Evolutionary conservation across 768 basidiomycete genomes (phyloP), one percentile per base, ranked within the genome.

Genomic region (Xanthoconium purpureum): DNA sequence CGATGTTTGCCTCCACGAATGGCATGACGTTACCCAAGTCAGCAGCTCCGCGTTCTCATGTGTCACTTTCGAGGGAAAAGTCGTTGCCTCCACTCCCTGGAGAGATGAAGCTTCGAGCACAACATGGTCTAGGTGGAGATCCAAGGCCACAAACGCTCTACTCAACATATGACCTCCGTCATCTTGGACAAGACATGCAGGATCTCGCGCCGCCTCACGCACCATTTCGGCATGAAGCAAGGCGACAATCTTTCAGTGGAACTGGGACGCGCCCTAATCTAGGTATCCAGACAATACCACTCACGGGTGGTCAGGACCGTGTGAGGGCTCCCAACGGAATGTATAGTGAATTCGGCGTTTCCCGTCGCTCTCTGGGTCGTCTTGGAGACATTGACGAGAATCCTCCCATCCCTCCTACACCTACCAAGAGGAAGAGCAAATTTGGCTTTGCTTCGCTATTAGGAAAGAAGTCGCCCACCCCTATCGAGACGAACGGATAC

Each of bases 161-260:
- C 58, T 77, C 82, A 0, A 80, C 81, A 0, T 82, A 80, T 59
- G 84, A 87, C 64, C 76, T 82, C 56, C 80, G 78, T 36, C 79
- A 78, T 44, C 74, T 77, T n/a, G 77, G 77, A 10, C 64, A 66
- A 33, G 68, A 65, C 14, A 67, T 72, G 0, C 74, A 79, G 44
- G 81, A 81, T 55, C 84, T 88, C 63, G 61, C 78, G 9, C 84
- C 84, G 32, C 86, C 87, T 3, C 79, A 83, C 48, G 80, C 84
- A 4, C 79, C 85, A 4, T 90, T 89, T 78, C 80, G 80, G 42
- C 73, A 63, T 17, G 88, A 89, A 53, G 60, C 63, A 37, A 78
- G 91, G 57, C 78, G 91, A 43, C 91, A 91, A 67, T 93, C 91
- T 3, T 91, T 92, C 58, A 77, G 84, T 39, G 91, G 90, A 17